These are phyloP conservation scores for Plasmodium cynomolgi DNA, from an alignment of 169 alveolate species.

Conservation along the genomic window DNA sequence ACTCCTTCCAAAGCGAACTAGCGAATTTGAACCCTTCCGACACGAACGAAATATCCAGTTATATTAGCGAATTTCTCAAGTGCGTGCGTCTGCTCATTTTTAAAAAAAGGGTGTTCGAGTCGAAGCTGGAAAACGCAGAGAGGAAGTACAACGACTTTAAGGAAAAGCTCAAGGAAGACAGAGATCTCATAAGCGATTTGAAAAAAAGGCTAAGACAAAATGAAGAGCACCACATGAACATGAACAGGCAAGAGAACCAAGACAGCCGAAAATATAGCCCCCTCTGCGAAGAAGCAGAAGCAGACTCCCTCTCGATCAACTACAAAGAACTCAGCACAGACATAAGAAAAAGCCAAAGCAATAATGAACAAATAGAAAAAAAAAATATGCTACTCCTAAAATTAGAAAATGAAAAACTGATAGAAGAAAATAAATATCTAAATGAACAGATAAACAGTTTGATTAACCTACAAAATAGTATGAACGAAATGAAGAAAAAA, in stretches of 20 bases:
- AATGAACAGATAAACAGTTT: slow-evolving; percentile 42
- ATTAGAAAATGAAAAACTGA: slow-evolving; percentile 59
- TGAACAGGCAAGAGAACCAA: neutral
- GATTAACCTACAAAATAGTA: slow-evolving; percentile 12
- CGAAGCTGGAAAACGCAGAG: slow-evolving; percentile 60
- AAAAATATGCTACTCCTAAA: slow-evolving; percentile 19
- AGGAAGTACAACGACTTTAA: slow-evolving; percentile 43
- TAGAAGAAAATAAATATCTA: slow-evolving; percentile 61
- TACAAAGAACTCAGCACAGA: slow-evolving; percentile 37
- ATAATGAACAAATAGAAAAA: slow-evolving; percentile 13
- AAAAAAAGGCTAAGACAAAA: slow-evolving; percentile 63
- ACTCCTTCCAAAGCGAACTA: neutral
- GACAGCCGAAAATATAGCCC: neutral
- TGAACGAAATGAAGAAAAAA: slow-evolving; percentile 26
- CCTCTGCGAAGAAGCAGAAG: neutral
- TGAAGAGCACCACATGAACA: slow-evolving; percentile 9
- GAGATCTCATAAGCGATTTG: slow-evolving; percentile 53
- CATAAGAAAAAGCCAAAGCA: slow-evolving; percentile 1
- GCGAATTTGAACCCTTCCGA: slow-evolving; percentile 15
- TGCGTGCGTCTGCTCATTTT: slow-evolving; percentile 43
- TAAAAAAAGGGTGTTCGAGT: slow-evolving; percentile 46
- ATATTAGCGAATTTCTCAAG: slow-evolving; percentile 45
- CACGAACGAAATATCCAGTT: slow-evolving; percentile 30
- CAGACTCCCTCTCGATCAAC: neutral
- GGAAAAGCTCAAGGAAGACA: slow-evolving; percentile 60